Evolutionary conservation across 495 filamentous ascomycete species (phyloP).

Genomic region (Xylaria nigripes): DNA sequence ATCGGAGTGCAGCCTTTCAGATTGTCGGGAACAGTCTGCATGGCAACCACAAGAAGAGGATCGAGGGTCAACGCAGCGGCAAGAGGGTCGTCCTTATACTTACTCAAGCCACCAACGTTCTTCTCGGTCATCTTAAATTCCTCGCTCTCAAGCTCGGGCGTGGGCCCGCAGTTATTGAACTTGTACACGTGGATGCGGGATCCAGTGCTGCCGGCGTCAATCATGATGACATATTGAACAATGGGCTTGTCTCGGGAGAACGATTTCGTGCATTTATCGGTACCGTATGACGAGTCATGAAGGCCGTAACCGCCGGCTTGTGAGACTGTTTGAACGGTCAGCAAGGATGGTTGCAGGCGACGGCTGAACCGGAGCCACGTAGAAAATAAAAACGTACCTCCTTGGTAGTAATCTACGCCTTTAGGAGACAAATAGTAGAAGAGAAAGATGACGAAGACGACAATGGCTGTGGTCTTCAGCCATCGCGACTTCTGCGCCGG

Average conservation of each 20-base stretch:
- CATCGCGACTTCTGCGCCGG: constrained; percentile 69
- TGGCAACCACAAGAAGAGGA: constrained; percentile 72
- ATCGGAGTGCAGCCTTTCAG: constrained; percentile 82
- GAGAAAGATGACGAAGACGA: constrained; percentile 64
- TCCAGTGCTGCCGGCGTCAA: constrained; percentile 95
- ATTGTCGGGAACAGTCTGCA: constrained; percentile 74
- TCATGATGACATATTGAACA: constrained; percentile 96
- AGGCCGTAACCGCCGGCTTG: constrained; percentile 42
- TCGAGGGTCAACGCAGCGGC: constrained; percentile 87
- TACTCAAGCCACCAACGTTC: constrained; percentile 74
- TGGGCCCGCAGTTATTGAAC: constrained; percentile 96
- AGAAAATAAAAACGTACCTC: constrained; percentile 23
- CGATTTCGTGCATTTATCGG: constrained; percentile 71
- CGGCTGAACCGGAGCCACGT: neutral
- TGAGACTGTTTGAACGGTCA: constrained; percentile 14
- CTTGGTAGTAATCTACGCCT: constrained; percentile 38
- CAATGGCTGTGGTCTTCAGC: constrained; percentile 72
- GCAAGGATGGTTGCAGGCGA: neutral
- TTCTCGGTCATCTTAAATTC: constrained; percentile 83
- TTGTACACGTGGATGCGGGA: constrained; percentile 97
- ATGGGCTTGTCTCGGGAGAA: constrained; percentile 79
- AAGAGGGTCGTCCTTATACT: constrained; percentile 74
- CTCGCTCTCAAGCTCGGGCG: constrained; percentile 91
- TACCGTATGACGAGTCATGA: constrained; percentile 51
- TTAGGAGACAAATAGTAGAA: constrained; percentile 66